Conservation (phyloP, 805 yeast species). For the Jamesozyma spencerorum region DNA sequence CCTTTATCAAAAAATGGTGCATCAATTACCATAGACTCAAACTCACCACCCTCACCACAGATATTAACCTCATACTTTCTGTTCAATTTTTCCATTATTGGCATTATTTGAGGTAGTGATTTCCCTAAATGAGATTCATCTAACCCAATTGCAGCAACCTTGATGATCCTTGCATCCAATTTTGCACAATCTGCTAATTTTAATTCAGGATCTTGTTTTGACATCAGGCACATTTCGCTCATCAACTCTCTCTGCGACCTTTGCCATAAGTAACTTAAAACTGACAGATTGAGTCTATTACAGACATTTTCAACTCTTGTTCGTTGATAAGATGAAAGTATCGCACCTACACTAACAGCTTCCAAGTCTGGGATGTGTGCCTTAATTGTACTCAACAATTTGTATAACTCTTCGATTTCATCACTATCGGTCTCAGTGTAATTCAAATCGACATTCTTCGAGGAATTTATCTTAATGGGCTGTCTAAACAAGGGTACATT, state of each 20-base stretch:
- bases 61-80: constrained; percentile 71
- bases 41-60: constrained; percentile 99
- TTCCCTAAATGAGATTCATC: constrained; percentile 57
- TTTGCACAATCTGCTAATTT: constrained; percentile 8
- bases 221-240: constrained; percentile 59
- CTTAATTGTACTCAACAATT: constrained; percentile 42
- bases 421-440: constrained; percentile 60
- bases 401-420: constrained; percentile 78
- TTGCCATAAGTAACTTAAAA: constrained; percentile 84
- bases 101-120: constrained; percentile 51
- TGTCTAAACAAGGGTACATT: constrained; percentile 66
- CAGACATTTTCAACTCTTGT: constrained; percentile 91
- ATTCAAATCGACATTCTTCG: constrained; percentile 59
- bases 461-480: constrained; percentile 46
- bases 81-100: constrained; percentile 50
- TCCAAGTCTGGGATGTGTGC: constrained; percentile 57
- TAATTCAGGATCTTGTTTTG: constrained; percentile 16
- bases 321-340: constrained; percentile 88
- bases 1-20: constrained; percentile 70
- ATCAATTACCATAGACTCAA: constrained; percentile 85
- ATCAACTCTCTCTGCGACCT: constrained; percentile 70
- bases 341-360: constrained; percentile 94
- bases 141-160: constrained; percentile 90
- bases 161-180: constrained; percentile 74
- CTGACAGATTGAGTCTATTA: constrained; percentile 53